Percentiles rank a stretch among this genome's conserved stretches.
Evolutionary conservation across 2,329 filamentous ascomycete species (phyloP).

Genomic region (Colletotrichum gloeosporioides): DNA sequence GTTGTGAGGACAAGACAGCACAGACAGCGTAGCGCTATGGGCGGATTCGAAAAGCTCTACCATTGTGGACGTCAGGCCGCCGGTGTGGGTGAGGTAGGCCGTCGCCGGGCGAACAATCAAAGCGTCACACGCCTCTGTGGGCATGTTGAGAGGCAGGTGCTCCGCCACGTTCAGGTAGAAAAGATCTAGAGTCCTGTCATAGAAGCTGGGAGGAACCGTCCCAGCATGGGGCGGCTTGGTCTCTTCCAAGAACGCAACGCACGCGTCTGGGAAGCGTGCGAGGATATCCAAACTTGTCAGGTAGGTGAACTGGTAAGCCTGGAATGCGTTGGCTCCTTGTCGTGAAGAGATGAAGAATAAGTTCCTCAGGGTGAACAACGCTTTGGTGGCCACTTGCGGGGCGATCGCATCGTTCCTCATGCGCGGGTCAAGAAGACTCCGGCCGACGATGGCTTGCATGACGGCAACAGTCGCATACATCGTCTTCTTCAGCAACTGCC

Average conservation of each 20-base stretch:
- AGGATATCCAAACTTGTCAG: slow-evolving; percentile 84
- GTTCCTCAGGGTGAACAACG: slow-evolving; percentile 76
- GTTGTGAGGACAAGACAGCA: slow-evolving; percentile 81
- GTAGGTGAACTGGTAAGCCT: slow-evolving; percentile 85
- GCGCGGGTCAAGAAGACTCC: slow-evolving; percentile 58
- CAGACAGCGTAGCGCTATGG: slow-evolving; percentile 81
- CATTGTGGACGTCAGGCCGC: slow-evolving; percentile 49
- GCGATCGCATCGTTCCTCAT: slow-evolving; percentile 54
- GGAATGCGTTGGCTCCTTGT: slow-evolving; percentile 75
- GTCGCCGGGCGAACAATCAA: slow-evolving; percentile 77
- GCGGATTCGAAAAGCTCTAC: slow-evolving; percentile 82
- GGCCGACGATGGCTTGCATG: slow-evolving; percentile 74
- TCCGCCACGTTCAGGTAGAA: slow-evolving; percentile 90
- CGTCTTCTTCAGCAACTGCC: slow-evolving; percentile 76
- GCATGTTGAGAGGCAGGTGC: slow-evolving; percentile 76
- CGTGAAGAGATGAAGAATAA: slow-evolving; percentile 83
- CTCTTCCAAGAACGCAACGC: slow-evolving; percentile 69
- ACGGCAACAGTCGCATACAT: slow-evolving; percentile 79
- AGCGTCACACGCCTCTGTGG: slow-evolving; percentile 71
- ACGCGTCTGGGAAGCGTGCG: slow-evolving; percentile 69
- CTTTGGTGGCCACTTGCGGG: slow-evolving; percentile 71
- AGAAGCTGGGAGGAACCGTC: slow-evolving; percentile 64
- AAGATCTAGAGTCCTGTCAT: slow-evolving; percentile 76
- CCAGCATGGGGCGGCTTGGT: slow-evolving; percentile 57
- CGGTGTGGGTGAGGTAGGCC: slow-evolving; percentile 67